phyloP scores from a whole-genome alignment of 192 early-diverging fungal genomes.

The Rhizophlyctis rosea region DNA sequence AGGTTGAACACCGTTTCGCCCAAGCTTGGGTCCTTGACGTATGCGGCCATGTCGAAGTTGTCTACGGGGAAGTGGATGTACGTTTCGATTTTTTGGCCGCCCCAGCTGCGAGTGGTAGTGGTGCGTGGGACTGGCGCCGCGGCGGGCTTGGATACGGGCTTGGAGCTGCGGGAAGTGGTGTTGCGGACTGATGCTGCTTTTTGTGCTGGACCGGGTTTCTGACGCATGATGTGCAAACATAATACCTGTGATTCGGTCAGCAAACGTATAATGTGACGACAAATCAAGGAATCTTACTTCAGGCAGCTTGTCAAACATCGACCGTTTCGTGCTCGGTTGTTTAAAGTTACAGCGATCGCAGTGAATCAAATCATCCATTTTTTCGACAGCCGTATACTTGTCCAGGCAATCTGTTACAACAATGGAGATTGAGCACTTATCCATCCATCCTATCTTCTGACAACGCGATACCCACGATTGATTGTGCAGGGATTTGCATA shows the following conservation, averaged over 20 bases:
- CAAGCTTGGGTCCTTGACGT: not conserved
- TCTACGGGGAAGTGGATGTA: conserved; percentile 20
- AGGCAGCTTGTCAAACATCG: conserved; percentile 13
- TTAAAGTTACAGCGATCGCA: conserved; percentile 12
- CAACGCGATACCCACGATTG: conserved; percentile 3
- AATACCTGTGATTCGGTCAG: conserved; percentile 7
- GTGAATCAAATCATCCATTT: conserved; percentile 17
- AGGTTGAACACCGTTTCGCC: conserved; percentile 8
- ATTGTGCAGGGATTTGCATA: conserved; percentile 13
- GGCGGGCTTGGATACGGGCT: too few species aligned
- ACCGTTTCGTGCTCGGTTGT: conserved; percentile 9
- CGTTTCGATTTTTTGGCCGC: conserved; percentile 18
- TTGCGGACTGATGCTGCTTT: too few species aligned
- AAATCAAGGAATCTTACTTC: conserved; percentile 4
- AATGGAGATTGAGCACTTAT: not conserved
- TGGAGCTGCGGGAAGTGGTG: too few species aligned
- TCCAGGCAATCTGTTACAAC: conserved; percentile 15
- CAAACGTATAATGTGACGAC: not conserved
- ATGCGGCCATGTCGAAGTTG: conserved; percentile 8
- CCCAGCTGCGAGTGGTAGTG: not conserved
- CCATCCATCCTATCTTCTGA: not conserved
- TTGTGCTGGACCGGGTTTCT: too few species aligned
- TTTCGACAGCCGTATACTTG: conserved; percentile 19
- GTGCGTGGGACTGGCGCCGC: conserved; percentile 9
- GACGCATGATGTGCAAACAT: conserved; percentile 27